phyloP scores from a whole-genome alignment of 306 rosid species.

The Dicorynia guianensis region DNA sequence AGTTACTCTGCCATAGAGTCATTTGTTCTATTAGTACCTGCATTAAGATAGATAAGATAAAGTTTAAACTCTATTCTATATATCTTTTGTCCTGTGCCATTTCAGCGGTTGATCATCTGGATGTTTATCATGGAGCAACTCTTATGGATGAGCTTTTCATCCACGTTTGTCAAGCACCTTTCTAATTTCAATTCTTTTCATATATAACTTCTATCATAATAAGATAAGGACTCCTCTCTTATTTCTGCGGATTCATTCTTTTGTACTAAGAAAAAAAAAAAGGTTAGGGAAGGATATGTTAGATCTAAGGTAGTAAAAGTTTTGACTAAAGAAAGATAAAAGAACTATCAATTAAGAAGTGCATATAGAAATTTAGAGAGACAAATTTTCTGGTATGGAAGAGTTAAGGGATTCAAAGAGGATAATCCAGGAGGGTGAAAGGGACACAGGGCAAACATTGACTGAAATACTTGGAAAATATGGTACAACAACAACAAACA shows the following conservation, averaged over 20 bases:
- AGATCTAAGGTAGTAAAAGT: not conserved
- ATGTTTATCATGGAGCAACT: not conserved
- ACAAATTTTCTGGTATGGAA: conserved; percentile 1
- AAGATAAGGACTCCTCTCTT: too few relatives aligned
- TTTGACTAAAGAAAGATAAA: conserved; percentile 4
- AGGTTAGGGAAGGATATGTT: not conserved
- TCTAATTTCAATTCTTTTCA: not conserved
- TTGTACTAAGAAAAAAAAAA: not conserved
- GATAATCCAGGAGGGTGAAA: too few relatives aligned
- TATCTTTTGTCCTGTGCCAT: not conserved
- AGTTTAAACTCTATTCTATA: not conserved
- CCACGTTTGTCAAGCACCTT: not conserved
- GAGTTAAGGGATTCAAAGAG: conserved; percentile 15
- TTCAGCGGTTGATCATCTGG: conserved; percentile 13
- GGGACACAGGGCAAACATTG: too few relatives aligned
- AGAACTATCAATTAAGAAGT: not conserved
- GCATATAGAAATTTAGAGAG: conserved; percentile 1
- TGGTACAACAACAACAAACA: too few relatives aligned
- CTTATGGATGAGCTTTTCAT: not conserved
- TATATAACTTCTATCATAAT: not conserved
- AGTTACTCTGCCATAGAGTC: not conserved
- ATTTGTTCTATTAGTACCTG: conserved; percentile 5
- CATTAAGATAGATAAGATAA: conserved; percentile 9
- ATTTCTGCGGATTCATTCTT: too few relatives aligned
- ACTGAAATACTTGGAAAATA: too few relatives aligned